Evolutionary conservation across 495 filamentous ascomycete genomes (phyloP).

Genomic region (Copromyces sp.): DNA sequence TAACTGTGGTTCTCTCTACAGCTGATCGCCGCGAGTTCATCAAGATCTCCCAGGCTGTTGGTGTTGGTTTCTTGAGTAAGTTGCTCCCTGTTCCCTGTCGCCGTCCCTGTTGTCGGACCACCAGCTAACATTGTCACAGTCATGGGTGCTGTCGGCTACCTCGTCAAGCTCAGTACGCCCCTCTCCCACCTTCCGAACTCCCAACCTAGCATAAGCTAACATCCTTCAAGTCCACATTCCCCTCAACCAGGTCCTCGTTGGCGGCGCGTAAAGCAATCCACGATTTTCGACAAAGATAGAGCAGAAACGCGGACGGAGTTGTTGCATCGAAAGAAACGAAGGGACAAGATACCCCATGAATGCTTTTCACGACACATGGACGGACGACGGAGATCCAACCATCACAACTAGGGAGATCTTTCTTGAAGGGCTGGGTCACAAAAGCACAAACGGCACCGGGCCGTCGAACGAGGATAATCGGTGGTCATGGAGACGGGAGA

Average conservation of each 20-base stretch:
- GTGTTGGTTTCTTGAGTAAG: constrained; percentile 44
- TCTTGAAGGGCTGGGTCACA: neutral
- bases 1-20: constrained; percentile 10
- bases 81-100: neutral
- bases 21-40: constrained; percentile 81
- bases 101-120: neutral
- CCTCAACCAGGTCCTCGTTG: constrained; percentile 39
- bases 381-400: neutral
- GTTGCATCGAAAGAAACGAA: neutral
- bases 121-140: constrained; percentile 5
- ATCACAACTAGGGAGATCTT: neutral
- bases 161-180: constrained; percentile 77
- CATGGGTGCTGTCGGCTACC: constrained; percentile 60
- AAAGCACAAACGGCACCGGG: neutral
- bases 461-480: neutral
- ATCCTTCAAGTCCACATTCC: constrained; percentile 22
- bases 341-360: neutral
- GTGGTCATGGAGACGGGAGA: neutral
- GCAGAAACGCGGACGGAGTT: neutral
- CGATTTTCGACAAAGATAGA: neutral
- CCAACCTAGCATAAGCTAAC: neutral
- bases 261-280: constrained; percentile 27
- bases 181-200: neutral
- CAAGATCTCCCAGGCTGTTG: constrained; percentile 92
- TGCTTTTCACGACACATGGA: neutral